Evolutionary conservation across 768 basidiomycete genomes (phyloP).

Genomic region (Leccinum ochraceum): DNA sequence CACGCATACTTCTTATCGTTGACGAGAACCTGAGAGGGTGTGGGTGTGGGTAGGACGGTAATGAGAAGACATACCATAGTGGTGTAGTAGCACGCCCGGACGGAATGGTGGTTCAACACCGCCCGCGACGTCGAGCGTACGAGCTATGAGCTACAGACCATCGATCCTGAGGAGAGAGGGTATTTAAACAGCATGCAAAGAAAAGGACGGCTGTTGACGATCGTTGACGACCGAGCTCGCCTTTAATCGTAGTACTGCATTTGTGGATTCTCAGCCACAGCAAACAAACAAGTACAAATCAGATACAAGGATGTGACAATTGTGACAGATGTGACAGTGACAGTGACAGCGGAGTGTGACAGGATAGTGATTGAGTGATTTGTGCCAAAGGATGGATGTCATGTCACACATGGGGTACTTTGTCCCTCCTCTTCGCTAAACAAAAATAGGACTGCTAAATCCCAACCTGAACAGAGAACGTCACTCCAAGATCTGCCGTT

Average conservation of each 20-base stretch:
- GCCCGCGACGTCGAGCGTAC: constrained; percentile 59
- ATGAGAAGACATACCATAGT: constrained; percentile 40
- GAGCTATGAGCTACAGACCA: constrained; percentile 44
- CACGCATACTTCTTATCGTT: constrained; percentile 82
- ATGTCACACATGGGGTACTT: constrained; percentile 3
- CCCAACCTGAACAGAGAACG: too few relatives aligned
- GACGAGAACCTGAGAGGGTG: constrained; percentile 57
- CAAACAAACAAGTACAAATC: constrained; percentile 24
- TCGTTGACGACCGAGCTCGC: constrained; percentile 42
- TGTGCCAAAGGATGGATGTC: constrained; percentile 31
- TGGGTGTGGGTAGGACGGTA: constrained; percentile 4
- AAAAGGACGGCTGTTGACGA: constrained; percentile 47
- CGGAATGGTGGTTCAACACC: constrained; percentile 44
- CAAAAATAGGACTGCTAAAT: background rate
- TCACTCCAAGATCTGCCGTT: background rate
- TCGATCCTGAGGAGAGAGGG: constrained; percentile 31
- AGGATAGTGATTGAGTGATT: constrained; percentile 25
- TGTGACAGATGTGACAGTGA: constrained; percentile 4
- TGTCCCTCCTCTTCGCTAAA: constrained; percentile 7
- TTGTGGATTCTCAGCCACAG: constrained; percentile 26
- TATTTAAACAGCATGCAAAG: constrained; percentile 48
- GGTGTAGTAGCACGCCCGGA: constrained; percentile 27
- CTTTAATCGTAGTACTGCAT: constrained; percentile 29
- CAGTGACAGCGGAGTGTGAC: constrained; percentile 17
- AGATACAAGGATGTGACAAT: constrained; percentile 1